These are phyloP conservation scores for Aquilaria agallochum DNA, from an alignment of 441 rosid genomes.

Conservation along the genomic window DNA sequence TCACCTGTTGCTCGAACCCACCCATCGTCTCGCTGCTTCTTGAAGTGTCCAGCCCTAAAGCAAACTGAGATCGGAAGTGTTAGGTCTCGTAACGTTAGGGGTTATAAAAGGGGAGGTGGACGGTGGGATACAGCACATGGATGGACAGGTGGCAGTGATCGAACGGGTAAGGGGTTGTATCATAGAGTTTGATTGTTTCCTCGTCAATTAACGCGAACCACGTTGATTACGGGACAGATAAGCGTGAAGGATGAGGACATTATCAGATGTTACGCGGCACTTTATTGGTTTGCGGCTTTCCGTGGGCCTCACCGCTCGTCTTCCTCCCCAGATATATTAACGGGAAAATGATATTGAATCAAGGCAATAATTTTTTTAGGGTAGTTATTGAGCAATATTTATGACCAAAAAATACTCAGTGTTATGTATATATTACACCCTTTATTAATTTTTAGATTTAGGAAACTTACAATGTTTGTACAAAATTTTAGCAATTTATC, in stretches of 20 bases:
- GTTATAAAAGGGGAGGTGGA: background rate
- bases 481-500: no score
- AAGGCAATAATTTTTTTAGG: no score
- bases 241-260: background rate
- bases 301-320: conserved; percentile 7
- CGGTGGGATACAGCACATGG: conserved; percentile 40
- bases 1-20: conserved; percentile 76
- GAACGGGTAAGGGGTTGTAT: conserved; percentile 4
- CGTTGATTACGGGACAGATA: conserved; percentile 21
- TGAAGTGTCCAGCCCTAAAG: background rate
- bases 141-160: conserved; percentile 28
- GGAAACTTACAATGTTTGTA: no score
- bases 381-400: no score
- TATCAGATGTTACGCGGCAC: background rate
- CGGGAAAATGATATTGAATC: no score
- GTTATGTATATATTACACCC: no score
- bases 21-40: conserved; percentile 23
- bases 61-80: background rate
- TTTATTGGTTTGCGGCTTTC: conserved; percentile 1
- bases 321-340: no score
- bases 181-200: background rate
- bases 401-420: no score
- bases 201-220: background rate
- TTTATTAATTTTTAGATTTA: no score
- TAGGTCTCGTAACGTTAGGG: background rate